Conservation (phyloP, 2,329 filamentous ascomycete genomes). For the Xylaria sp. region DNA sequence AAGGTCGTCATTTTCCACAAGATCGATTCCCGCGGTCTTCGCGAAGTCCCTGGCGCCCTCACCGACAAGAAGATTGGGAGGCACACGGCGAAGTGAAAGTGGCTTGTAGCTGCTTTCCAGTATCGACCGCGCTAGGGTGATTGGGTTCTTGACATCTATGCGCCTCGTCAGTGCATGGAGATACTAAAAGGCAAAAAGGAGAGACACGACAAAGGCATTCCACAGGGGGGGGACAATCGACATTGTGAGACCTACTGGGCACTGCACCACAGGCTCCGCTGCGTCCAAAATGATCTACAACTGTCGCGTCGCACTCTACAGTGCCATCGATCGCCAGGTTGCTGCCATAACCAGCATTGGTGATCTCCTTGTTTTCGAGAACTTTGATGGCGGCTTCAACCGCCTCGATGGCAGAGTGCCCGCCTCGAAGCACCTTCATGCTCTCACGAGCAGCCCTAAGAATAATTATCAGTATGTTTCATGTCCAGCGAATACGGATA, state of each 20-base stretch:
- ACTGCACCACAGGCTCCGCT: conserved; percentile 93
- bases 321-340: conserved; percentile 86
- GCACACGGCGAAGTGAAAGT: conserved; percentile 80
- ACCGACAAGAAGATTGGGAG: conserved; percentile 85
- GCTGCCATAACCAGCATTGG: conserved; percentile 93
- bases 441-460: conserved; percentile 72
- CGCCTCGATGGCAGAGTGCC: conserved; percentile 77
- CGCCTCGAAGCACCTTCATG: conserved; percentile 74
- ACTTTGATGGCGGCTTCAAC: conserved; percentile 83
- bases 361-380: conserved; percentile 91
- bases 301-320: conserved; percentile 90
- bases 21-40: conserved; percentile 65
- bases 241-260: conserved; percentile 57
- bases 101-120: conserved; percentile 71
- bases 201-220: background rate
- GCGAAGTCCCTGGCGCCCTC: conserved; percentile 85
- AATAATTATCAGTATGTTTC: conserved; percentile 2
- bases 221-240: background rate
- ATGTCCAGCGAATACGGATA: no score
- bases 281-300: conserved; percentile 84
- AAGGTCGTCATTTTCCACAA: conserved; percentile 69
- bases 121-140: conserved; percentile 77
- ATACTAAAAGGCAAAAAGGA: background rate
- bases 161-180: background rate
- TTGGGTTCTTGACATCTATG: conserved; percentile 84